Evolutionary conservation across 257 asterid genomes (phyloP), one percentile per base, ranked within the genome.

Genomic region (Osmanthus fragrans): DNA sequence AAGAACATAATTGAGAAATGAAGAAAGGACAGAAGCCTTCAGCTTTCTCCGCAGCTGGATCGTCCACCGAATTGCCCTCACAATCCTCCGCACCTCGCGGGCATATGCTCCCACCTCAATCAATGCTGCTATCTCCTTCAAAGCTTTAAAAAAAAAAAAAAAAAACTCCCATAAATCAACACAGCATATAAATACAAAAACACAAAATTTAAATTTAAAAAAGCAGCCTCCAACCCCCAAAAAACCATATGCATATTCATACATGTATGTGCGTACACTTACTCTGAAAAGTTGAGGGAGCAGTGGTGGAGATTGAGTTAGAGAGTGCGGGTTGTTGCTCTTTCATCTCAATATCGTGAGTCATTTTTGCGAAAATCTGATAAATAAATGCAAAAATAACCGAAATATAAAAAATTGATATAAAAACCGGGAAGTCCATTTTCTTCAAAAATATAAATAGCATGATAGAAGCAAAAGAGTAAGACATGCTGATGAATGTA

Each of bases 321-420:
- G 95, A 86, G 21, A 90, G 85, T 60, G 89, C 84, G 3, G 85
- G 82, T 37, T 78, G 87, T 82, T 96, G 92, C 86, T 92, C 97
- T 84, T 91, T 89, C 97, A 93, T 93, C 90, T 96, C 98, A 77
- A 90, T 87, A 74, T 93, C 99, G 86, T 89, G 93, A 82, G 94
- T 90, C 98, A 92, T 91, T 77, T 84, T 84, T 58, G 80, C 30
- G 80, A 79, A 75, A 73, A 85, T 56, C 93, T 88, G 91, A 71
- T 86, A 79, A 82, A 85, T 39, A 37, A 79, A 77, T 16, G 75
- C 66, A 80, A 81, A 32, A 7, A 82, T 18, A 68, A 83, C 74
- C 34, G 83, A 77, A 45, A 70, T 37, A 69, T 66, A 36, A 72
- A 81, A 73, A 12, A 82, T 76, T 71, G 76, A 85, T 32, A 86